phyloP scores from a whole-genome alignment of 2,329 filamentous ascomycete species.

The Apiospora sp. region DNA sequence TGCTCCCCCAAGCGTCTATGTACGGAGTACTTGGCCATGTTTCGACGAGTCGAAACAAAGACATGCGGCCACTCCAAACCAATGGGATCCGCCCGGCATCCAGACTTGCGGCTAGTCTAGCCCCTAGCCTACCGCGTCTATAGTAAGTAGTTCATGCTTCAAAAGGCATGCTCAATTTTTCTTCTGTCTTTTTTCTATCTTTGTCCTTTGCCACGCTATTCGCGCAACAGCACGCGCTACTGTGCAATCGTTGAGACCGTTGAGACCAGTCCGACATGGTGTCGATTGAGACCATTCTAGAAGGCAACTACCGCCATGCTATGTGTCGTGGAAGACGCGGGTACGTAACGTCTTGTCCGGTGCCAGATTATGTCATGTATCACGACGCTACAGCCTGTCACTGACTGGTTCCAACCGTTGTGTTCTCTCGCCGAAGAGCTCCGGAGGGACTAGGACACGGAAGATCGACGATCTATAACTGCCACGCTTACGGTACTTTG shows the following conservation, averaged over 20 bases:
- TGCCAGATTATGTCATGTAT: neutral
- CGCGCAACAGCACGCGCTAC: neutral
- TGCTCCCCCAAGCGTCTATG: neutral
- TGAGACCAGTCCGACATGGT: neutral
- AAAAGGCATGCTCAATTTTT: neutral
- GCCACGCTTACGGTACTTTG: neutral
- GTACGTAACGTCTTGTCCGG: neutral
- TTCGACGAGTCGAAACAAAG: neutral
- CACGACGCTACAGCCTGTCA: neutral
- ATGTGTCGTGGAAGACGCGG: neutral
- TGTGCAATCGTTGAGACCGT: neutral
- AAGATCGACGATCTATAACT: constrained; percentile 9
- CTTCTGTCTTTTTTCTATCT: neutral
- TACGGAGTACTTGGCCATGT: neutral
- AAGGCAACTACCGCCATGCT: neutral
- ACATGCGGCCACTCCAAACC: neutral
- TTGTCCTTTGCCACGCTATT: neutral
- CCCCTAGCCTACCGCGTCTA: constrained; percentile 11
- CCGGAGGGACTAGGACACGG: neutral
- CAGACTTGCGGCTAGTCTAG: constrained; percentile 6
- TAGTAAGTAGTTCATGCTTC: neutral
- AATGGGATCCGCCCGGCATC: constrained; percentile 1
- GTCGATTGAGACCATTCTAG: neutral
- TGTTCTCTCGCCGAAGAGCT: neutral
- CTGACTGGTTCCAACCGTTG: neutral